Evolutionary conservation across 1,284 basidiomycete species (phyloP).

Genomic region (Apiotrichum veenhuisii): DNA sequence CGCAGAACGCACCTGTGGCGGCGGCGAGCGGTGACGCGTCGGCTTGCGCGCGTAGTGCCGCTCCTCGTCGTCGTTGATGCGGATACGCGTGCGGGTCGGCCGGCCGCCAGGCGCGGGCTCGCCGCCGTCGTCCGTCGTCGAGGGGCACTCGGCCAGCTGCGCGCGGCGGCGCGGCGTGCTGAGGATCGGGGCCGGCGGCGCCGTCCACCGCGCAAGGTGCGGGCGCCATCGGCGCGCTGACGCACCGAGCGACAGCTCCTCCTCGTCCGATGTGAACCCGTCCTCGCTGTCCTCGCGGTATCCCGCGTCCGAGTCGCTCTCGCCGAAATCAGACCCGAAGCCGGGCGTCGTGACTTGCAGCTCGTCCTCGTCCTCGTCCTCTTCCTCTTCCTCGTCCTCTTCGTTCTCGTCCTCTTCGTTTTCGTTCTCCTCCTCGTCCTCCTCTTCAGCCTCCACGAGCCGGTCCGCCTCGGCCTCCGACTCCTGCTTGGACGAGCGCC

Average conservation of each 20-base stretch:
- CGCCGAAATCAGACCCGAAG: not conserved
- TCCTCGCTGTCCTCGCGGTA: constrained; percentile 25
- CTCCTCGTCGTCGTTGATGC: constrained; percentile 13
- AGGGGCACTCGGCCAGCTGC: not conserved
- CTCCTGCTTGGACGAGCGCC: not conserved
- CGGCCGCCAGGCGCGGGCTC: constrained; percentile 1
- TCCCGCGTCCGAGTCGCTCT: constrained; percentile 15
- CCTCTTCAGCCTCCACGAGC: not conserved
- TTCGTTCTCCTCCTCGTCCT: constrained; percentile 11
- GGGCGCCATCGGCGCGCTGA: not conserved
- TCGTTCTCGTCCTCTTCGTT: constrained; percentile 5
- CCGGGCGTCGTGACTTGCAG: constrained; percentile 11
- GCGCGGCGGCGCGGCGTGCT: not conserved
- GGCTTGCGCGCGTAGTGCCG: constrained; percentile 10
- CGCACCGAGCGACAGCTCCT: constrained; percentile 6
- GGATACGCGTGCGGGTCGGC: constrained; percentile 6
- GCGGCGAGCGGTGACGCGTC: constrained; percentile 29
- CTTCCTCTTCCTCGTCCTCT: not conserved
- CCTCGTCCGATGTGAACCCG: constrained; percentile 20
- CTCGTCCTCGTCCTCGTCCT: constrained; percentile 10
- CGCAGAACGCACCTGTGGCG: constrained; percentile 15
- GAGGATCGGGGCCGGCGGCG: constrained; percentile 12
- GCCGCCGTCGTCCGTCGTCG: constrained; percentile 11
- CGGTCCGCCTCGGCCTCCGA: not conserved
- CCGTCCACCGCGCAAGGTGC: not conserved